phyloP scores from a whole-genome alignment of 805 yeast genomes.

The Babjeviella inositovora region DNA sequence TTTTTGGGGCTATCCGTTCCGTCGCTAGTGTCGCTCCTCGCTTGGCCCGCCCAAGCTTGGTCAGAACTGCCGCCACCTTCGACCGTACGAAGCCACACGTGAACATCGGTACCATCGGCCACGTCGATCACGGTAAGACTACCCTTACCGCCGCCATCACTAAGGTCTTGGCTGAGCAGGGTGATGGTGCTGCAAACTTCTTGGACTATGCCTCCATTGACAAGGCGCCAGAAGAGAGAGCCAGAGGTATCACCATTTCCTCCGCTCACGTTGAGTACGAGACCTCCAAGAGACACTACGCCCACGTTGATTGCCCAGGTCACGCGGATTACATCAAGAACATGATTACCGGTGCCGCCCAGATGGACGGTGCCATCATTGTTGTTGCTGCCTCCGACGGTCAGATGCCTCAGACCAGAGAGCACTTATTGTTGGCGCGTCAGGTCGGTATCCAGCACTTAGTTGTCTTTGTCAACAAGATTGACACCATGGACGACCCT shows the following conservation, averaged over 20 bases:
- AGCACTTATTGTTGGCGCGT: conserved; percentile 94
- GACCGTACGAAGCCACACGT: conserved; percentile 94
- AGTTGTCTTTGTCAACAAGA: conserved; percentile 96
- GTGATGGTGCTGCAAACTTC: conserved; percentile 93
- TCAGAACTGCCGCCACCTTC: conserved; percentile 53
- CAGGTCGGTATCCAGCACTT: conserved; percentile 98
- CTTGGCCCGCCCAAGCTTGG: conserved; percentile 11
- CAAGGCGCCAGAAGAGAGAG: conserved; percentile 98
- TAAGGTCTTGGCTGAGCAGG: conserved; percentile 74
- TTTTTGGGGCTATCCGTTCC: conserved; percentile 1
- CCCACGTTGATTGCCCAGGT: conserved; percentile 98
- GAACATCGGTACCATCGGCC: conserved; percentile 96
- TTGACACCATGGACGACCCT: conserved; percentile 94
- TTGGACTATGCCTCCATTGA: conserved; percentile 88
- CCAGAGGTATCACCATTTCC: conserved; percentile 97
- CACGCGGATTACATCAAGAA: conserved; percentile 98
- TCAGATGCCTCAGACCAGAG: conserved; percentile 99
- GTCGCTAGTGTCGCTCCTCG: conserved; percentile 1
- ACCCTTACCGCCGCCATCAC: conserved; percentile 98
- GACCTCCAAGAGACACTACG: conserved; percentile 88
- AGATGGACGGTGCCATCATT: conserved; percentile 98
- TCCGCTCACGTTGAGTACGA: conserved; percentile 97
- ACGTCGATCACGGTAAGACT: conserved; percentile 98
- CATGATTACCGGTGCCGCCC: conserved; percentile 99
- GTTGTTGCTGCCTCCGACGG: conserved; percentile 99